Evolutionary conservation across 2,329 filamentous ascomycete genomes (phyloP).

Genomic region (Myotisia sp.): DNA sequence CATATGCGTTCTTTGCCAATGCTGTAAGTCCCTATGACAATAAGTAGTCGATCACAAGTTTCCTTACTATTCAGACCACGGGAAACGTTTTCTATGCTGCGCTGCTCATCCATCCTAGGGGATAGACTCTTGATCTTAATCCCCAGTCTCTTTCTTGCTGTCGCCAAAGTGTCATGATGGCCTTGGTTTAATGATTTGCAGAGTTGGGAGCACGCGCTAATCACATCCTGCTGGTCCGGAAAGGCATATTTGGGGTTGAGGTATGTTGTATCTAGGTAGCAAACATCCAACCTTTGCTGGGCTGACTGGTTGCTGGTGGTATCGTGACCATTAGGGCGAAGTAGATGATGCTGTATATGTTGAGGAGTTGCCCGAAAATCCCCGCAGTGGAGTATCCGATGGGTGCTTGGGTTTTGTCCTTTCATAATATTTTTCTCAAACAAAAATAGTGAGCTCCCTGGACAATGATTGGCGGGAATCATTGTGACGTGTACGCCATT

Average conservation of each 20-base stretch:
- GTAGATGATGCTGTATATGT: slow-evolving; percentile 66
- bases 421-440: slow-evolving; percentile 65
- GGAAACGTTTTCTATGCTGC: background rate
- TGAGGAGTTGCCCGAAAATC: slow-evolving; percentile 84
- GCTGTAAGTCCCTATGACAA: slow-evolving; percentile 91
- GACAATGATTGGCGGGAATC: slow-evolving; percentile 93
- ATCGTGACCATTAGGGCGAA: slow-evolving; percentile 62
- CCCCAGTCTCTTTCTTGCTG: slow-evolving; percentile 34
- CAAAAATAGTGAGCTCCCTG: slow-evolving; percentile 82
- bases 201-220: slow-evolving; percentile 72
- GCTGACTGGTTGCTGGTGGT: slow-evolving; percentile 53
- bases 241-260: slow-evolving; percentile 92
- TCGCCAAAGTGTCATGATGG: slow-evolving; percentile 41
- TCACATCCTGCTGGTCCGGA: slow-evolving; percentile 74
- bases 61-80: slow-evolving; percentile 13
- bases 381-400: slow-evolving; percentile 84
- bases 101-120: slow-evolving; percentile 22
- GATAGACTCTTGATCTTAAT: slow-evolving; percentile 47
- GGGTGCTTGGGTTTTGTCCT: slow-evolving; percentile 45
- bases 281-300: slow-evolving; percentile 84
- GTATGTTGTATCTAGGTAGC: slow-evolving; percentile 95
- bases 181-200: slow-evolving; percentile 64
- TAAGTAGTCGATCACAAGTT: slow-evolving; percentile 51
- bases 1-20: slow-evolving; percentile 97
- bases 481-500: slow-evolving; percentile 78